Evolutionary conservation across 192 early-diverging fungal species (phyloP).

Genomic region (Backusella mclennaniae): DNA sequence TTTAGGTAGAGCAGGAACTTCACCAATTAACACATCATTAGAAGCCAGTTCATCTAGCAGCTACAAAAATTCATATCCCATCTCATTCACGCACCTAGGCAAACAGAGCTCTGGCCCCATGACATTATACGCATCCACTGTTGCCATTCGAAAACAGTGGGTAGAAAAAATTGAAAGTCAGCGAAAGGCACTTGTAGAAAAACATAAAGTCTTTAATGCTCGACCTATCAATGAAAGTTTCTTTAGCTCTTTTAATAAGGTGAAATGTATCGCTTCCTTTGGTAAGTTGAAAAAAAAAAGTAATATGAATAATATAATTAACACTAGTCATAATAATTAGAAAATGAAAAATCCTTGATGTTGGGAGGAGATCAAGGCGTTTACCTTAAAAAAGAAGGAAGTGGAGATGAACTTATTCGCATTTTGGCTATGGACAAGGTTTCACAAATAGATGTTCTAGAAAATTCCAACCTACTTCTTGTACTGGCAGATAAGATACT

Average conservation of each 20-base stretch:
- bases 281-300: constrained; percentile 24
- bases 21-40: neutral
- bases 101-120: constrained; percentile 47
- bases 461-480: constrained; percentile 72
- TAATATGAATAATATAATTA: neutral
- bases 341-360: constrained; percentile 55
- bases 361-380: constrained; percentile 88
- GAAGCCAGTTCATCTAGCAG: neutral
- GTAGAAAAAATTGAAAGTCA: constrained; percentile 75
- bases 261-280: constrained; percentile 54
- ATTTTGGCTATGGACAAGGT: constrained; percentile 75
- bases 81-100: constrained; percentile 13
- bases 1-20: constrained; percentile 22
- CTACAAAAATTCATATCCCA: constrained; percentile 9
- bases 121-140: constrained; percentile 74
- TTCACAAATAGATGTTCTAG: constrained; percentile 84
- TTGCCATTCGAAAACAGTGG: constrained; percentile 80
- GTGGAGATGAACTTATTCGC: constrained; percentile 43
- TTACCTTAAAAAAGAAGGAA: constrained; percentile 59
- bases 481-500: constrained; percentile 77
- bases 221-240: constrained; percentile 49
- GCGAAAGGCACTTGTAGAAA: constrained; percentile 42
- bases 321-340: neutral
- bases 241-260: constrained; percentile 52
- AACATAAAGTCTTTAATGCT: constrained; percentile 54